Conservation (phyloP, 2,329 filamentous ascomycete species). For the Colletotrichum higginsianum region DNA sequence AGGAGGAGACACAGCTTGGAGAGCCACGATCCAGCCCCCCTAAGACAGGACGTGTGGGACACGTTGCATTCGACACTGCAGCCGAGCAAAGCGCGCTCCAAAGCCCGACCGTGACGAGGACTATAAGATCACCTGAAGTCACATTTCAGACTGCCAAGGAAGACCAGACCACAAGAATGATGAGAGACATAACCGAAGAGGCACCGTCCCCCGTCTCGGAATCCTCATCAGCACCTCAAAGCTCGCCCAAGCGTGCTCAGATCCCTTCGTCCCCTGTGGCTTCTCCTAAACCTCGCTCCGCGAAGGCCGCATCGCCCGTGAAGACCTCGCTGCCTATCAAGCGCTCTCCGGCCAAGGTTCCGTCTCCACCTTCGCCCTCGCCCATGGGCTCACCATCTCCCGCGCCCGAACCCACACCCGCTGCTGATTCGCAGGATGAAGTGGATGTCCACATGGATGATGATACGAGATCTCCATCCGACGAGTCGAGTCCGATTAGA, state of each 20-base stretch:
- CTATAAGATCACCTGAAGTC: slow-evolving; percentile 52
- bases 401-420: slow-evolving; percentile 16
- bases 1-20: slow-evolving; percentile 45
- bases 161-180: slow-evolving; percentile 54
- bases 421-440: slow-evolving; percentile 29
- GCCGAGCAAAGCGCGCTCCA: slow-evolving; percentile 29
- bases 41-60: slow-evolving; percentile 32
- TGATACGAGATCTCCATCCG: slow-evolving; percentile 73
- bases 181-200: slow-evolving; percentile 42
- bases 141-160: slow-evolving; percentile 62
- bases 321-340: slow-evolving; percentile 42
- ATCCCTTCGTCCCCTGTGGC: slow-evolving; percentile 35
- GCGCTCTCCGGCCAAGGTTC: slow-evolving; percentile 46
- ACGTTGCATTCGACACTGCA: slow-evolving; percentile 40
- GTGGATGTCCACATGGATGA: slow-evolving; percentile 55
- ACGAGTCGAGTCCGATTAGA: slow-evolving; percentile 79
- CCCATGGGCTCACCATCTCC: slow-evolving; percentile 28
- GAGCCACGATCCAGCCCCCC: slow-evolving; percentile 37
- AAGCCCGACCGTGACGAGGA: slow-evolving; percentile 44
- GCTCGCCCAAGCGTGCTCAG: slow-evolving; percentile 35
- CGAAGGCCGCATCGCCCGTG: slow-evolving; percentile 45
- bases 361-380: slow-evolving; percentile 40
- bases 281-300: slow-evolving; percentile 44
- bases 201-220: slow-evolving; percentile 39
- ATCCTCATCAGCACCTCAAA: slow-evolving; percentile 41